These are phyloP conservation scores for Aureobasidium zeae DNA, from an alignment of 2,329 filamentous ascomycete species.

Conservation along the genomic window DNA sequence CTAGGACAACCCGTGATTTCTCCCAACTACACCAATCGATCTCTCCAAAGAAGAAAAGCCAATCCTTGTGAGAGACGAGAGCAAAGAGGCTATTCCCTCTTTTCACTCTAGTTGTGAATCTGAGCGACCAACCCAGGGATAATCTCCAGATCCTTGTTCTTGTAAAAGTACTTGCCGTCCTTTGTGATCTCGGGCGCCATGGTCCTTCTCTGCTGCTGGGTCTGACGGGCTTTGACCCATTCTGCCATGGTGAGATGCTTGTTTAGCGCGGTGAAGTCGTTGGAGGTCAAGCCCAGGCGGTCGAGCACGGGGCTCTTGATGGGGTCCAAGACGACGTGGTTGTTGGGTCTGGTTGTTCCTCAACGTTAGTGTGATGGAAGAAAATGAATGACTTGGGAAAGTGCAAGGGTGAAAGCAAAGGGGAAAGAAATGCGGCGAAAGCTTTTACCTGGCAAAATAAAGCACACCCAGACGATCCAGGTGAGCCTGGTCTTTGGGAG, in stretches of 20 bases:
- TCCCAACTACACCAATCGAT: too few species aligned
- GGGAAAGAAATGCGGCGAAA: neutral
- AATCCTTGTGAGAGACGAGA: too few species aligned
- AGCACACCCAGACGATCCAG: conserved; percentile 42
- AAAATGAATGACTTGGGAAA: neutral
- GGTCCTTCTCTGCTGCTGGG: conserved; percentile 32
- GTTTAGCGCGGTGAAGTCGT: conserved; percentile 24
- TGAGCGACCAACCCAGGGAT: conserved; percentile 26
- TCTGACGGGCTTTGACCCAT: conserved; percentile 32
- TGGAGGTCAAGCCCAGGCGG: conserved; percentile 26
- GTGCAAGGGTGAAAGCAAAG: neutral
- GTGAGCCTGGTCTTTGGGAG: conserved; percentile 40
- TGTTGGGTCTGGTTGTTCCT: conserved; percentile 26
- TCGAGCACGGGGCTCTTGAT: conserved; percentile 32
- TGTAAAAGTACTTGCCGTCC: conserved; percentile 31
- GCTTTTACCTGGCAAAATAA: conserved; percentile 42
- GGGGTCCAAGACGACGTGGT: conserved; percentile 31
- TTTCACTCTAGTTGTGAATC: conserved; percentile 26
- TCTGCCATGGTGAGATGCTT: conserved; percentile 38
- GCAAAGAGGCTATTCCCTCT: too few species aligned
- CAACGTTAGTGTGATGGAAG: neutral
- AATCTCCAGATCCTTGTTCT: conserved; percentile 29
- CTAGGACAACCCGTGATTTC: too few species aligned
- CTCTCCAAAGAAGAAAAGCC: too few species aligned
- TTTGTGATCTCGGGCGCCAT: conserved; percentile 30